Evolutionary conservation across 2,329 filamentous ascomycete species (phyloP).

Genomic region (Colletotrichum cordylinicola): DNA sequence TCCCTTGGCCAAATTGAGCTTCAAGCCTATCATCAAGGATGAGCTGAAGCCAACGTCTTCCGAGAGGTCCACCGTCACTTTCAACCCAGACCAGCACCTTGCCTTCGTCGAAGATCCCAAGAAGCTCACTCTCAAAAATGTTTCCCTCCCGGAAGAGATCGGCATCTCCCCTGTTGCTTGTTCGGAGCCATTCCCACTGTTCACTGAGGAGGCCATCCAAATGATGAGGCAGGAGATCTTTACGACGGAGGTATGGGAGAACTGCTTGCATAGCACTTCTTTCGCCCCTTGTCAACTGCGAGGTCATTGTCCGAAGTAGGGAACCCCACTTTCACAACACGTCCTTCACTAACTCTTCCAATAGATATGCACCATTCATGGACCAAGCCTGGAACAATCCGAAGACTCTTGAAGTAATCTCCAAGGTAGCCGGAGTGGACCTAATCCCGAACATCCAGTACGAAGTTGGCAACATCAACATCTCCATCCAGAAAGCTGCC

Average conservation of each 20-base stretch:
- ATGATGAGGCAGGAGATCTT: conserved; percentile 69
- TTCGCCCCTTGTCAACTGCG: conserved; percentile 20
- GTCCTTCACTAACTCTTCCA: neutral
- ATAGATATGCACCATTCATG: neutral
- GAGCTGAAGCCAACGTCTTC: neutral
- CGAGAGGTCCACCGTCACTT: conserved; percentile 32
- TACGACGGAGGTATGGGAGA: conserved; percentile 58
- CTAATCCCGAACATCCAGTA: conserved; percentile 58
- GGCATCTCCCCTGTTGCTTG: conserved; percentile 69
- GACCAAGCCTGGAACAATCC: conserved; percentile 55
- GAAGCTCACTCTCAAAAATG: conserved; percentile 65
- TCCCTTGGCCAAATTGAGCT: neutral
- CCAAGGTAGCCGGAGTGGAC: conserved; percentile 59
- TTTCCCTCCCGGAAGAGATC: conserved; percentile 56
- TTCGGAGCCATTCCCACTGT: conserved; percentile 69
- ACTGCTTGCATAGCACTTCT: conserved; percentile 57
- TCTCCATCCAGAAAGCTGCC: conserved; percentile 55
- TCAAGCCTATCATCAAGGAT: neutral
- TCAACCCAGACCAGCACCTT: conserved; percentile 62
- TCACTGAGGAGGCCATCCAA: conserved; percentile 64
- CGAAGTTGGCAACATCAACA: conserved; percentile 62
- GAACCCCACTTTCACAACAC: neutral
- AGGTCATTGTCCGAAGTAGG: neutral
- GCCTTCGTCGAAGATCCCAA: conserved; percentile 54
- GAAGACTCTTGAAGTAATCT: conserved; percentile 51